A percentile compares a stretch with the other conserved stretches of the same genome.
Conservation (phyloP, 495 filamentous ascomycete genomes). For the Letharia columbiana region DNA sequence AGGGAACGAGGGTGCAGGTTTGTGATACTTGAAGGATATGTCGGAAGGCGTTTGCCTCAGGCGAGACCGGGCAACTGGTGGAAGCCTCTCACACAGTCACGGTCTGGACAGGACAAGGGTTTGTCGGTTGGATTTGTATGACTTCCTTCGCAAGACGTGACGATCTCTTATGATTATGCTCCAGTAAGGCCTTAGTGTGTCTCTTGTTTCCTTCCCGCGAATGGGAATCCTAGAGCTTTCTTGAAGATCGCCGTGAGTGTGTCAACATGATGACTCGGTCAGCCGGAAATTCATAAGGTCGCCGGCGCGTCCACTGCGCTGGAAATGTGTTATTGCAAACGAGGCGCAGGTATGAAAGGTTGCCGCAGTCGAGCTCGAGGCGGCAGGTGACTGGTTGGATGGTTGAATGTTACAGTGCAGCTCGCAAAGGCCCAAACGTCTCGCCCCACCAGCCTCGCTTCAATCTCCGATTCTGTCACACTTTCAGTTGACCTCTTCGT, state of each 20-base stretch:
- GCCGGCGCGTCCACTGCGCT: constrained; percentile 14
- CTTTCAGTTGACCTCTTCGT: constrained; percentile 1
- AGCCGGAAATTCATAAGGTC: constrained; percentile 9
- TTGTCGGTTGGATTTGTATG: neutral
- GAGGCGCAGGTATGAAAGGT: constrained; percentile 19
- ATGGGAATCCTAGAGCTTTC: neutral
- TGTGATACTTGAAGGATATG: constrained; percentile 29
- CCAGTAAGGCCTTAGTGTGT: neutral
- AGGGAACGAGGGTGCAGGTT: constrained; percentile 19
- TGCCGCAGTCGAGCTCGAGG: constrained; percentile 8
- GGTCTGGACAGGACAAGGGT: neutral
- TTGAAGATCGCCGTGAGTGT: constrained; percentile 9
- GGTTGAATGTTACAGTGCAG: constrained; percentile 1
- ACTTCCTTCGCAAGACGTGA: neutral
- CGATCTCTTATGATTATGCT: constrained; percentile 7
- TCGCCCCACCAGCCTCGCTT: constrained; percentile 10
- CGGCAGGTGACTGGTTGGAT: constrained; percentile 5
- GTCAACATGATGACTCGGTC: constrained; percentile 16
- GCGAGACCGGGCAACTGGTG: neutral
- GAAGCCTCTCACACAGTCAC: neutral
- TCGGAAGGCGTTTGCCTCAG: constrained; percentile 16
- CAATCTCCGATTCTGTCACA: neutral
- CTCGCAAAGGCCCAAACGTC: neutral
- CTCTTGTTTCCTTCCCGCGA: neutral
- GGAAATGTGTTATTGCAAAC: constrained; percentile 7